Evolutionary conservation across 192 early-diverging fungal species (phyloP).

Genomic region (Backusella sp.): DNA sequence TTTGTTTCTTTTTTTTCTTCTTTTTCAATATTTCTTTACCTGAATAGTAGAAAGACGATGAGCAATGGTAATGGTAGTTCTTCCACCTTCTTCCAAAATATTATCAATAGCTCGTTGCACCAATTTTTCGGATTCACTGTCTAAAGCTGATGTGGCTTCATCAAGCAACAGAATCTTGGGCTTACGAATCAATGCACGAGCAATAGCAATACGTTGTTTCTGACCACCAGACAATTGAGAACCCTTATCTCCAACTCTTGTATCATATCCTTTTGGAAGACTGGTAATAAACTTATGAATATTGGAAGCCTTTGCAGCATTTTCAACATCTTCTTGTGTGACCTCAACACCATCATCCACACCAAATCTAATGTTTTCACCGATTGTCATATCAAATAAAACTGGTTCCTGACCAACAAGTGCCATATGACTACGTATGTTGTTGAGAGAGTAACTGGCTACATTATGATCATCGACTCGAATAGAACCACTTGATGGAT

Average conservation of each 20-base stretch:
- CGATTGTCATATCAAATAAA: constrained; percentile 81
- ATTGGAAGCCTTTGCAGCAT: constrained; percentile 55
- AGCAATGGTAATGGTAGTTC: constrained; percentile 76
- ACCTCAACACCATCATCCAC: constrained; percentile 33
- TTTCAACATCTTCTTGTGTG: constrained; percentile 51
- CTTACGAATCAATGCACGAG: constrained; percentile 82
- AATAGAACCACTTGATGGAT: constrained; percentile 60
- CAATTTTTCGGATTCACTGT: constrained; percentile 67
- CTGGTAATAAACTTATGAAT: constrained; percentile 60
- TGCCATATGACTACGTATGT: constrained; percentile 69
- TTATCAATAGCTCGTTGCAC: constrained; percentile 72
- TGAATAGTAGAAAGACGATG: constrained; percentile 74
- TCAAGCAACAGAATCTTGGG: constrained; percentile 85
- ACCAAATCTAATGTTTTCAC: constrained; percentile 84
- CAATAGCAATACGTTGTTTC: constrained; percentile 87
- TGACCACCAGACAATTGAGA: constrained; percentile 65
- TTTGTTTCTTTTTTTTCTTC: constrained; percentile 39
- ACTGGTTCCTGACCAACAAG: constrained; percentile 91
- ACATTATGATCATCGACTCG: constrained; percentile 60
- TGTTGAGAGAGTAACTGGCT: constrained; percentile 55
- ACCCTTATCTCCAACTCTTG: constrained; percentile 68
- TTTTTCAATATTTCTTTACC: not conserved
- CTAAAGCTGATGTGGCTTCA: constrained; percentile 77
- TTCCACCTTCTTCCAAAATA: constrained; percentile 54
- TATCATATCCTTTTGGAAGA: constrained; percentile 63